phyloP scores from a whole-genome alignment of 2,329 filamentous ascomycete species.

The Leptographium radiaticola region DNA sequence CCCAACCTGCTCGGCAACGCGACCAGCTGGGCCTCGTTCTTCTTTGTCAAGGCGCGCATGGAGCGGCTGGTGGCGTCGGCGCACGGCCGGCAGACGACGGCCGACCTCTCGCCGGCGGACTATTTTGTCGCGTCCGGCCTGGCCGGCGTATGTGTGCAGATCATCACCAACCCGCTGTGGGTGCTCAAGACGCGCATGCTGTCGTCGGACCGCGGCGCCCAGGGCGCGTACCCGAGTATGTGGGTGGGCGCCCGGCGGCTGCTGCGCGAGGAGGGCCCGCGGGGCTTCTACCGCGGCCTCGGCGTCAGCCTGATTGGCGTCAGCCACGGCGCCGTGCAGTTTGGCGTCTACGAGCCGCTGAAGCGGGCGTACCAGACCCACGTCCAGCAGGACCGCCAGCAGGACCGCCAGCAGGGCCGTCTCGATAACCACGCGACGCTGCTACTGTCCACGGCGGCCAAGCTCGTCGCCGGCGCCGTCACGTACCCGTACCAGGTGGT shows the following conservation, averaged over 20 bases:
- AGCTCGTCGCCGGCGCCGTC: slow-evolving; percentile 75
- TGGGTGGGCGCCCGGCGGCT: slow-evolving; percentile 55
- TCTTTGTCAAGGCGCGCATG: slow-evolving; percentile 55
- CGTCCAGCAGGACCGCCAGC: not conserved
- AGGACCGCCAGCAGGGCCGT: not conserved
- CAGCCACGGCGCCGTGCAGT: slow-evolving; percentile 86
- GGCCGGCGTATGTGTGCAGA: slow-evolving; percentile 59
- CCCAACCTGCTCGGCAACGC: slow-evolving; percentile 89
- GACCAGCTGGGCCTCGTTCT: slow-evolving; percentile 83
- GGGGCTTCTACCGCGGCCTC: slow-evolving; percentile 80
- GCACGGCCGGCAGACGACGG: slow-evolving; percentile 13
- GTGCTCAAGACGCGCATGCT: slow-evolving; percentile 97
- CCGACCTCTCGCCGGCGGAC: slow-evolving; percentile 46
- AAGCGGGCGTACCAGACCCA: slow-evolving; percentile 38
- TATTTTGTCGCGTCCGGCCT: slow-evolving; percentile 70
- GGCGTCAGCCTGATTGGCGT: slow-evolving; percentile 75
- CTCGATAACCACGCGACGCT: slow-evolving; percentile 50
- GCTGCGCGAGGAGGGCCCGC: slow-evolving; percentile 54
- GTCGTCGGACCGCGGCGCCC: slow-evolving; percentile 59
- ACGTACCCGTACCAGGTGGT: slow-evolving; percentile 96
- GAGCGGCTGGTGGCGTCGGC: slow-evolving; percentile 32
- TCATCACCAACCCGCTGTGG: slow-evolving; percentile 92
- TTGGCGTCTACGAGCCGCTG: slow-evolving; percentile 77
- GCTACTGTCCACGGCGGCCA: slow-evolving; percentile 66
- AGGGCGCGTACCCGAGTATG: slow-evolving; percentile 73